Evolutionary conservation across 2,329 filamentous ascomycete species (phyloP), one percentile per base, ranked within the genome.

Genomic region (Colletotrichum australisinense): DNA sequence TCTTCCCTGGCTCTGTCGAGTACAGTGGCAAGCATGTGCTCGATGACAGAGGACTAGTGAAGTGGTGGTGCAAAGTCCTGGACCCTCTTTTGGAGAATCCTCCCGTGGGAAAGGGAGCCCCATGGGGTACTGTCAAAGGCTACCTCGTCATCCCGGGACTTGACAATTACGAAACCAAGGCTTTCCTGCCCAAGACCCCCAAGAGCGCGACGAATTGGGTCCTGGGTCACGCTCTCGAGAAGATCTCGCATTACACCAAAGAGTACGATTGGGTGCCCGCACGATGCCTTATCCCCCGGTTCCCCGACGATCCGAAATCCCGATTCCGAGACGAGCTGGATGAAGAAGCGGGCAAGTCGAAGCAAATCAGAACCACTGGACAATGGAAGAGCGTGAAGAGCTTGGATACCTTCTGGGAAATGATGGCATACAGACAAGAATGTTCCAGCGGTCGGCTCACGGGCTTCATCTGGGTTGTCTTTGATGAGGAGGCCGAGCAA

Each of bases 391-490:
- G 93, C 73, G 92, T 98, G 28, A 92, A 89, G 80, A 93, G 91
- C 0, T 85, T 99, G 53, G 94, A 95, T n/a, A 92, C 95, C 77
- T 99, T 99, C 79, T 99, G 97, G 97, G 97, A 99, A 75, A 93
- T 97, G 89, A 98, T 99, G 96, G 93, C 95, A 0, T 98, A 94
- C 80, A 89, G 97, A 69, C 97, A 98, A 81, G 97, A 99, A 80
- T 99, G 97, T 79, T 98, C 95, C 0, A 94, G 95, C 42, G 97
- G 97, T 0, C 89, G 95, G 22, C 88, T 98, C 79, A 97, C 98
- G 0, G 97, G 97, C 0, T 99, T 99, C 77, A 88, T 98, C 30
- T 99, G 97, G 96, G 85, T 98, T 30, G 92, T 98, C 0, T 93
- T 98, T 76, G 93, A 95, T 42, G 88, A 91, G 11, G 74, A 79